These are phyloP conservation scores for Rugosomyces carneus DNA, from an alignment of 1,284 basidiomycete species.

Conservation along the genomic window DNA sequence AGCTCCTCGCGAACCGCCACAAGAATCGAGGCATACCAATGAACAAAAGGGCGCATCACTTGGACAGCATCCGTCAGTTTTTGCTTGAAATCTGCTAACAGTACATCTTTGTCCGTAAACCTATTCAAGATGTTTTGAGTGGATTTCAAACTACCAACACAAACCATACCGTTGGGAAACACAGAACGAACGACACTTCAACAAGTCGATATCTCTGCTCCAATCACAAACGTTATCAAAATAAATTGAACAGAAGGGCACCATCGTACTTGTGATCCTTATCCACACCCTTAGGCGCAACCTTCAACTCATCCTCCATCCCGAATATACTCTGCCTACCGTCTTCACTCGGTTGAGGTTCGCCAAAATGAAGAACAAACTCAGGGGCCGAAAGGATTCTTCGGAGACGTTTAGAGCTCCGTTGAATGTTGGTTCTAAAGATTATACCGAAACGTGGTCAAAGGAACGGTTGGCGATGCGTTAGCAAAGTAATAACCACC, in stretches of 20 bases:
- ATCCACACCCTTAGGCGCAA: slow-evolving; percentile 82
- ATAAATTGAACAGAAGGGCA: not conserved
- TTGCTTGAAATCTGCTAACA: slow-evolving; percentile 60
- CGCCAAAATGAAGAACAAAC: slow-evolving; percentile 73
- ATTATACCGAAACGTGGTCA: not conserved
- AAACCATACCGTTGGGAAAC: slow-evolving; percentile 66
- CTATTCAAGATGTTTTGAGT: slow-evolving; percentile 32
- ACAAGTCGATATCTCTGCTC: slow-evolving; percentile 74
- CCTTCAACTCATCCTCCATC: slow-evolving; percentile 75
- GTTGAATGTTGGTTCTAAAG: slow-evolving; percentile 57
- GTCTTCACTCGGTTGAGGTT: slow-evolving; percentile 53
- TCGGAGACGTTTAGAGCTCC: slow-evolving; percentile 59
- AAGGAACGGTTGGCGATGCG: not conserved
- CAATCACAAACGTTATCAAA: not conserved
- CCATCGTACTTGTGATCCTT: slow-evolving; percentile 73
- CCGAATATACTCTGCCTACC: slow-evolving; percentile 78
- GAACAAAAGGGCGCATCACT: slow-evolving; percentile 72
- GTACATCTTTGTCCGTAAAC: slow-evolving; percentile 73
- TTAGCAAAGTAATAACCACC: slow-evolving; percentile 34
- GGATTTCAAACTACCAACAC: too few species aligned
- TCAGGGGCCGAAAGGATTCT: slow-evolving; percentile 53
- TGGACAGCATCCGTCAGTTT: slow-evolving; percentile 48
- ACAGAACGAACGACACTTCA: slow-evolving; percentile 77
- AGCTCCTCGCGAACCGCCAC: not conserved
- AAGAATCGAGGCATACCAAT: slow-evolving; percentile 45